phyloP scores from a whole-genome alignment of 73 alveolate genomes.

The Breviolum minutum region DNA sequence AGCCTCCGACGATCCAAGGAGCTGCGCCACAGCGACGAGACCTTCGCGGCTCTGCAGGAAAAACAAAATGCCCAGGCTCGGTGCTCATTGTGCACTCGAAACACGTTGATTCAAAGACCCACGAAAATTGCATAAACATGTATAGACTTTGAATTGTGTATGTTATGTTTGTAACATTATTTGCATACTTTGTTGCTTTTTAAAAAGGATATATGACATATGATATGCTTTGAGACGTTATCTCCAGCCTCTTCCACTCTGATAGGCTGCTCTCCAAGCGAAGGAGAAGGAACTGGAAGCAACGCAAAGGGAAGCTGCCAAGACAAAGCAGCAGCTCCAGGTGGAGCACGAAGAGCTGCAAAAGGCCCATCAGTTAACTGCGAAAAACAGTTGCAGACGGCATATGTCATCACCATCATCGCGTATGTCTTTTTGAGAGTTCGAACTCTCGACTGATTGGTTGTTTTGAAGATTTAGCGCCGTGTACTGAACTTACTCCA shows the following conservation, averaged over 20 bases:
- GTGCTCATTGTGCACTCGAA: not conserved
- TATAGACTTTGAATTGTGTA: too few species aligned
- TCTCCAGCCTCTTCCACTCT: not conserved
- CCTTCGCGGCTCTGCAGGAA: slow-evolving; percentile 28
- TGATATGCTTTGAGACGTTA: not conserved
- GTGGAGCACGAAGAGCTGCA: not conserved
- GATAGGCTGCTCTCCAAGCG: slow-evolving; percentile 21
- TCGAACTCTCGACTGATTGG: too few species aligned
- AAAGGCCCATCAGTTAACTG: not conserved
- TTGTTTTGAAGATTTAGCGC: too few species aligned
- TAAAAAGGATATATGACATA: not conserved
- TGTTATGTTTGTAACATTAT: not conserved
- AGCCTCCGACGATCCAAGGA: slow-evolving; percentile 55
- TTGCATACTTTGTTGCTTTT: too few species aligned
- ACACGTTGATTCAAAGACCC: not conserved
- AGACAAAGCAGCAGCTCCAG: not conserved
- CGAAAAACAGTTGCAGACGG: not conserved
- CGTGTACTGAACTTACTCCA: too few species aligned
- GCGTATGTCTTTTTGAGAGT: too few species aligned
- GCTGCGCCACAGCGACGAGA: slow-evolving; percentile 61
- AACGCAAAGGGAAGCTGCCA: not conserved
- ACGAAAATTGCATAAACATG: too few species aligned
- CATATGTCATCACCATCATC: too few species aligned
- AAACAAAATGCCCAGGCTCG: slow-evolving; percentile 25
- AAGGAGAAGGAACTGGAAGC: slow-evolving; percentile 45